Evolutionary conservation across 371 early-diverging fungal genomes (phyloP), one percentile per base, ranked within the genome.

Genomic region (Nematocida homosporus): DNA sequence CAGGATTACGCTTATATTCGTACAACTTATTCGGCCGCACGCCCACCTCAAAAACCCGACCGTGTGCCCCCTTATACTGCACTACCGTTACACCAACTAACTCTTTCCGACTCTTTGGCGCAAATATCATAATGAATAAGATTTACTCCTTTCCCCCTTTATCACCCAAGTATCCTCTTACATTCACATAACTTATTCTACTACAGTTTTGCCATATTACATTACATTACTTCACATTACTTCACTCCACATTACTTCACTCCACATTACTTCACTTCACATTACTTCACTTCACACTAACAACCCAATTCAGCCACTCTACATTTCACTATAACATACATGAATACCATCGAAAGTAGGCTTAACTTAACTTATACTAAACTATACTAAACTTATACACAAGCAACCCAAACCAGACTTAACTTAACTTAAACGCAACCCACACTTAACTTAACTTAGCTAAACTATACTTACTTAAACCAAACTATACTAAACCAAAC

Each of bases 11-110:
- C 48, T 68, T 40, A 48, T 82, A 83, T 61, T 83, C 84, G 44
- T 79, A 81, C 18, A 83, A 67, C 63, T 80, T 83, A 65, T 83
- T 83, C 20, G 84, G 84, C 55, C 77, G 75, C 1, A 79, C 68
- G 20, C 79, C 81, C 23, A 83, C 37, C 56, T 80, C 79, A 54
- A 66, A 82, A 29, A 20, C 76, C 48, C 67, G 69, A n/a, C n/a
- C n/a, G 20, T 65, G 56, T 52, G 59, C 79, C 64, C 79, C 81
- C 51, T 77, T 82, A 18, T 79, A 66, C 25, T 67, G 47, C 16
- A 83, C 65, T 13, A 82, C 60, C 18, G 50, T 55, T 10, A 83
- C 72, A 60, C 82, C 81, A 29, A 78, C 78, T 20, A 82, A 61
- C 64, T 81, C 82, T 55, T 81, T 81, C 29, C 53, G 18, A 41